Conservation (phyloP, 1,284 basidiomycete genomes). For the Cutaneotrichosporon spelunceum region DNA sequence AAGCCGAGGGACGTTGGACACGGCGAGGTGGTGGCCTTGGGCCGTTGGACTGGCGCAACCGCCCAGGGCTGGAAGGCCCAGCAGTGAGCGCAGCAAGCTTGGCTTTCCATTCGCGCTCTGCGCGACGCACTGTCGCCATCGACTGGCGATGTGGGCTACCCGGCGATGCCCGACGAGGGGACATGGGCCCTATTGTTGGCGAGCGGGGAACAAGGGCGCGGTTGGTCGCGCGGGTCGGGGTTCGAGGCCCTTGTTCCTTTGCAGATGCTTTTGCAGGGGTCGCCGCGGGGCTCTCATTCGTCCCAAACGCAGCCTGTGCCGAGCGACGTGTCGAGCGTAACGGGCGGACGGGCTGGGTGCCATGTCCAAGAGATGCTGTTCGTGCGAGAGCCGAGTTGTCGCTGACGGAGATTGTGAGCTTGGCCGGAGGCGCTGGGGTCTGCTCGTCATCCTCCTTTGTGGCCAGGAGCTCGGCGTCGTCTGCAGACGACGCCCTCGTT, state of each 20-base stretch:
- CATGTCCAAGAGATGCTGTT: neutral
- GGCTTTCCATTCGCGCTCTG: slow-evolving; percentile 41
- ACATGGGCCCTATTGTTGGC: neutral
- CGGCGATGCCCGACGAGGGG: slow-evolving; percentile 2
- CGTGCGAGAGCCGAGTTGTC: neutral
- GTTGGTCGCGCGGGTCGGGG: neutral
- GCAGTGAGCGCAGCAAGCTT: slow-evolving; percentile 32
- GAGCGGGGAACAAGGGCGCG: slow-evolving; percentile 5
- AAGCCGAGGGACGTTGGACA: slow-evolving; percentile 6
- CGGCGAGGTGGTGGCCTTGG: slow-evolving; percentile 14
- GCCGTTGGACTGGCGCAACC: neutral
- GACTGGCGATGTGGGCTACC: neutral
- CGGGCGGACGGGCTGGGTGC: neutral
- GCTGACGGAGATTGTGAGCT: slow-evolving; percentile 1
- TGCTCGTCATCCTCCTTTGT: neutral
- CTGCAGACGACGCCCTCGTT: neutral
- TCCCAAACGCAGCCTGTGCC: slow-evolving; percentile 2
- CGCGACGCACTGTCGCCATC: slow-evolving; percentile 16
- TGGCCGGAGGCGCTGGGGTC: neutral
- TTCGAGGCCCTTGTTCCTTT: neutral
- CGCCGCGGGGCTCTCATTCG: neutral
- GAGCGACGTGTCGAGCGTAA: slow-evolving; percentile 3
- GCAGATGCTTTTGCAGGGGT: slow-evolving; percentile 1
- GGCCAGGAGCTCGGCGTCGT: slow-evolving; percentile 1
- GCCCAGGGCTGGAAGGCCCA: neutral